phyloP scores from a whole-genome alignment of 441 rosid species.

The Arabidopsis lyrata region DNA sequence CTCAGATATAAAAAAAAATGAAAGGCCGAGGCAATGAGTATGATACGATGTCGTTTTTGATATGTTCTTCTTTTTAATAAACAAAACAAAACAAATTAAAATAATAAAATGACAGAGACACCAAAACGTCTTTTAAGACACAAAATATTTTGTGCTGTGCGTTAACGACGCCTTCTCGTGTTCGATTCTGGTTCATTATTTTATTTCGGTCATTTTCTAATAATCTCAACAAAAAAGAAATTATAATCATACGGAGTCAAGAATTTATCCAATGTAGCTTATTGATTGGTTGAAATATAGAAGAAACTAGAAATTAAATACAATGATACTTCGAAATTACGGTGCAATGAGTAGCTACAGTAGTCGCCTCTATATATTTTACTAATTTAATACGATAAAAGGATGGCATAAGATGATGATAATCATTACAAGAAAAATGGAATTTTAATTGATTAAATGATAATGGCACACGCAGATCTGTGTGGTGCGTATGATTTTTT shows the following conservation, averaged over 20 bases:
- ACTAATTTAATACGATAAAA: constrained; percentile 21
- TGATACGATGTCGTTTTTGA: constrained; percentile 27
- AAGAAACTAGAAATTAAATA: constrained; percentile 19
- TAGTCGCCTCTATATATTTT: neutral
- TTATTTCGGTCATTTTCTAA: neutral
- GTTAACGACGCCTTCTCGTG: constrained; percentile 46
- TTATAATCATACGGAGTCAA: too few species aligned
- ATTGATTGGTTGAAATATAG: neutral
- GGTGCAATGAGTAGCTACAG: constrained; percentile 41
- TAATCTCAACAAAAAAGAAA: neutral
- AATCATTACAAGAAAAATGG: constrained; percentile 32
- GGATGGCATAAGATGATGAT: constrained; percentile 38
- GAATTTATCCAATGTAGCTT: neutral
- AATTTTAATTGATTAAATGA: constrained; percentile 39
- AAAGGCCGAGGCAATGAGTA: constrained; percentile 36
- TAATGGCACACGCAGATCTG: constrained; percentile 26
- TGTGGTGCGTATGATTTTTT: constrained; percentile 26
- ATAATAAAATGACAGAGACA: constrained; percentile 28
- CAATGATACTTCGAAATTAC: constrained; percentile 35
- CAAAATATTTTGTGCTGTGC: constrained; percentile 39
- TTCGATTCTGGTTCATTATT: constrained; percentile 33
- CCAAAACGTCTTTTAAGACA: constrained; percentile 38
- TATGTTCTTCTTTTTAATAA: neutral
- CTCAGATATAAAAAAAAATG: constrained; percentile 23
- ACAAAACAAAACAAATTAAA: neutral